Percentiles rank a stretch among this genome's conserved stretches.
These are phyloP conservation scores for Garcia nutans DNA, from an alignment of 345 rosid genomes.

Conservation along the genomic window DNA sequence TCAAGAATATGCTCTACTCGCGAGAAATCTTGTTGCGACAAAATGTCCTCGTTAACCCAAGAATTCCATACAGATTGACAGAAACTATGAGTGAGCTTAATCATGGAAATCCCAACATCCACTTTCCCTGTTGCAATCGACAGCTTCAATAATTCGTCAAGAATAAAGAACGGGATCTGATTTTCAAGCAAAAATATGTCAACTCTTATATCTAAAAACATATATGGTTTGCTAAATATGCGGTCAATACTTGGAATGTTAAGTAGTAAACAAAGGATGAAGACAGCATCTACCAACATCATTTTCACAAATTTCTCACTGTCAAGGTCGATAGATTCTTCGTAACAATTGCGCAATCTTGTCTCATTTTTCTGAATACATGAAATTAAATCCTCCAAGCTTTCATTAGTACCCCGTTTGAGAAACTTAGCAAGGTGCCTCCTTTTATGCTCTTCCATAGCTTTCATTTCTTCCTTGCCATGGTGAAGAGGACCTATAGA, in stretches of 20 bases:
- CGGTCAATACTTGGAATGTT: not conserved
- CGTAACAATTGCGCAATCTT: constrained; percentile 9
- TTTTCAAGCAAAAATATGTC: constrained; percentile 7
- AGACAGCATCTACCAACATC: constrained; percentile 13
- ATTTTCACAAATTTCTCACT: not conserved
- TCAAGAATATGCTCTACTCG: not conserved
- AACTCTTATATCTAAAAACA: not conserved
- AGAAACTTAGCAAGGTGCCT: constrained; percentile 12
- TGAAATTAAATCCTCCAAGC: not conserved
- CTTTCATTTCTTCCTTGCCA: not conserved
- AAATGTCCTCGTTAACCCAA: not conserved
- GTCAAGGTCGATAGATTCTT: not conserved
- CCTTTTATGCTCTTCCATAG: constrained; percentile 19
- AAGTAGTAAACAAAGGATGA: constrained; percentile 4
- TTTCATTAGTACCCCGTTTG: not conserved
- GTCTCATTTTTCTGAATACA: not conserved
- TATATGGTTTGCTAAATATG: not conserved
- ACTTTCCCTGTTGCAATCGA: not conserved
- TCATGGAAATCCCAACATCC: not conserved
- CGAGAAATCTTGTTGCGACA: not conserved
- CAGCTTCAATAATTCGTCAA: not conserved
- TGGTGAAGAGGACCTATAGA: constrained; percentile 26
- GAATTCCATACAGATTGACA: not conserved
- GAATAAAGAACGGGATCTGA: constrained; percentile 9
- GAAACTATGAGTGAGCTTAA: not conserved